Percentiles rank a stretch among this genome's conserved stretches.
Conservation (phyloP, 805 yeast genomes). For the Cyberlindnera suaveolens region DNA sequence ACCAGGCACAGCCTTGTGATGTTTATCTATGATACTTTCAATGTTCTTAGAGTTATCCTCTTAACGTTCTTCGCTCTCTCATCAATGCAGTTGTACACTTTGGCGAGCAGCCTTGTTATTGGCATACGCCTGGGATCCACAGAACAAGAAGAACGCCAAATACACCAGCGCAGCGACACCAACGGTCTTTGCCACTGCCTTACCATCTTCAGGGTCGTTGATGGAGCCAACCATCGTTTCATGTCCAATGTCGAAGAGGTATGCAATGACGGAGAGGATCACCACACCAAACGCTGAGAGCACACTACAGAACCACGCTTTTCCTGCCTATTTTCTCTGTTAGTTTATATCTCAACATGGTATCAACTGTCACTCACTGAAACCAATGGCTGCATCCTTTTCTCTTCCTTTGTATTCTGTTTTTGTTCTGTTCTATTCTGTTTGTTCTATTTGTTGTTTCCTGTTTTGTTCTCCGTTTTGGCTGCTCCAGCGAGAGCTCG, state of each 20-base stretch:
- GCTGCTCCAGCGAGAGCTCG: too few relatives aligned
- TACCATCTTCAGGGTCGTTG: slow-evolving; percentile 88
- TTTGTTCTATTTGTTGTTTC: too few relatives aligned
- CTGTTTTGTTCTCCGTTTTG: too few relatives aligned
- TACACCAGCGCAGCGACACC: slow-evolving; percentile 87
- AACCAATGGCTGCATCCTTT: slow-evolving; percentile 41
- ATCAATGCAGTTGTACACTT: slow-evolving; percentile 6
- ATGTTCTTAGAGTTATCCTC: too few relatives aligned
- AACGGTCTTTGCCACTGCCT: slow-evolving; percentile 87
- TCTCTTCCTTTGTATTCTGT: neutral
- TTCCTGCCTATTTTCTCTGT: slow-evolving; percentile 44
- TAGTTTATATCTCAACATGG: slow-evolving; percentile 4
- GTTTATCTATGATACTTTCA: too few relatives aligned
- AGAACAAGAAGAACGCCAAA: slow-evolving; percentile 71
- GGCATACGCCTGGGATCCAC: slow-evolving; percentile 77
- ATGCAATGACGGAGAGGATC: slow-evolving; percentile 79
- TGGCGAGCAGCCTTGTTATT: slow-evolving; percentile 36
- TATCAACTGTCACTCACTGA: slow-evolving; percentile 30
- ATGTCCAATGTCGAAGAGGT: slow-evolving; percentile 70
- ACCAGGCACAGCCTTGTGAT: too few relatives aligned
- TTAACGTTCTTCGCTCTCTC: neutral
- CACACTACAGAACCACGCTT: slow-evolving; percentile 94
- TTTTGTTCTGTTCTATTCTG: neutral
- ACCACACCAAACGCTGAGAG: slow-evolving; percentile 89
- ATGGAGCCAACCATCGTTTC: slow-evolving; percentile 92